Evolutionary conservation across 2,329 filamentous ascomycete species (phyloP).

Genomic region (Pseudopithomyces maydicus): DNA sequence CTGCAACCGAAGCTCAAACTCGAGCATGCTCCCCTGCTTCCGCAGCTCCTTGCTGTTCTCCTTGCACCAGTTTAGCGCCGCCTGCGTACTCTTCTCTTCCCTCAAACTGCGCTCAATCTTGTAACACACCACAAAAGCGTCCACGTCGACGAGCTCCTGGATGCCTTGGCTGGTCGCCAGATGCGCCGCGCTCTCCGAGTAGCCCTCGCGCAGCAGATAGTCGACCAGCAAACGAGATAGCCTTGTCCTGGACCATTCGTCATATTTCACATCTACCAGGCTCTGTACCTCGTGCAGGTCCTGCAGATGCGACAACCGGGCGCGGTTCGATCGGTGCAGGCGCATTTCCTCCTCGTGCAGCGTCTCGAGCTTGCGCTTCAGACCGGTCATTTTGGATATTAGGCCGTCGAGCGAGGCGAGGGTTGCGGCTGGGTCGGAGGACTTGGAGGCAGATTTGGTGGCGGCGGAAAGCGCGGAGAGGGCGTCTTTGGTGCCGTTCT

Average conservation of each 20-base stretch:
- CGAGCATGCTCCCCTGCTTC: constrained; percentile 85
- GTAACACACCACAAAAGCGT: constrained; percentile 83
- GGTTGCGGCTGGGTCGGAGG: constrained; percentile 49
- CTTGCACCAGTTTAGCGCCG: constrained; percentile 86
- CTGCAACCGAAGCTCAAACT: constrained; percentile 91
- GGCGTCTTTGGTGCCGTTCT: constrained; percentile 70
- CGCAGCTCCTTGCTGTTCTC: constrained; percentile 93
- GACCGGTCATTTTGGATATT: constrained; percentile 79
- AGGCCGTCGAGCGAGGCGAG: constrained; percentile 82
- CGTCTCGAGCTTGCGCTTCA: constrained; percentile 83
- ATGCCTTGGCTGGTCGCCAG: constrained; percentile 78
- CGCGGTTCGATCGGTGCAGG: constrained; percentile 75
- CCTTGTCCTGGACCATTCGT: constrained; percentile 81
- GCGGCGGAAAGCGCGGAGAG: constrained; percentile 61
- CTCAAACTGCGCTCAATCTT: constrained; percentile 75
- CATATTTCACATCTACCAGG: constrained; percentile 90
- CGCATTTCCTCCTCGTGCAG: constrained; percentile 79
- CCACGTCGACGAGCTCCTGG: constrained; percentile 81
- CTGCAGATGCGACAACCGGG: constrained; percentile 79
- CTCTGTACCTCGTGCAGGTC: constrained; percentile 79
- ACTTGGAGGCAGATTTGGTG: constrained; percentile 67
- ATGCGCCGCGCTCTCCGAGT: constrained; percentile 74
- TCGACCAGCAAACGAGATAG: constrained; percentile 89
- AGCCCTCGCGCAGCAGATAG: constrained; percentile 85
- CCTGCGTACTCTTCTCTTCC: constrained; percentile 68